Percentiles rank a stretch among this genome's conserved stretches.
These are phyloP conservation scores for Penicillium malachiteum DNA, from an alignment of 495 filamentous ascomycete genomes.

Conservation along the genomic window DNA sequence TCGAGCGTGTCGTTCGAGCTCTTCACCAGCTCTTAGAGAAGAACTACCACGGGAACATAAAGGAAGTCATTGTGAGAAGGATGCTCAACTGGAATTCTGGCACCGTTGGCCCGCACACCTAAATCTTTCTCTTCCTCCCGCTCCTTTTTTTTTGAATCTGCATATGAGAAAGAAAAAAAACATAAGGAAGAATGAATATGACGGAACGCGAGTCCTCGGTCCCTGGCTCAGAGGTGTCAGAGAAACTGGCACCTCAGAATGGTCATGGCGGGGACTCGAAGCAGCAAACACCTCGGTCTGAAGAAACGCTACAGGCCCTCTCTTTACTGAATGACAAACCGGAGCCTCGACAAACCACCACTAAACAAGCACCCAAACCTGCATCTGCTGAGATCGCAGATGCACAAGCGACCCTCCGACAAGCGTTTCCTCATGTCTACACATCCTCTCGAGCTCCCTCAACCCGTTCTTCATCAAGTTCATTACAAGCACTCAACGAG, in stretches of 20 bases:
- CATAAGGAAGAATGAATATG: slow-evolving; percentile 30
- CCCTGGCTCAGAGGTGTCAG: slow-evolving; percentile 32
- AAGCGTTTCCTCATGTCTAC: slow-evolving; percentile 40
- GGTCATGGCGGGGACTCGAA: slow-evolving; percentile 25
- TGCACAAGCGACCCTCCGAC: slow-evolving; percentile 37
- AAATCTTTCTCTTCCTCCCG: slow-evolving; percentile 1
- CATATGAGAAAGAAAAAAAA: not conserved
- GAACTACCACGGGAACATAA: slow-evolving; percentile 2
- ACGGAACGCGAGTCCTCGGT: slow-evolving; percentile 34
- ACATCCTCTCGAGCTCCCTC: slow-evolving; percentile 41
- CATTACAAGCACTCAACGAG: slow-evolving; percentile 47
- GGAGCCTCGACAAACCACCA: slow-evolving; percentile 23
- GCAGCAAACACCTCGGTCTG: slow-evolving; percentile 19
- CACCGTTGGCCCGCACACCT: slow-evolving; percentile 19
- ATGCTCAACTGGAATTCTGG: slow-evolving; percentile 26
- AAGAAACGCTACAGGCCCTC: slow-evolving; percentile 25
- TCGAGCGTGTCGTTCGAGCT: slow-evolving; percentile 32
- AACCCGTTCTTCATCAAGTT: slow-evolving; percentile 46
- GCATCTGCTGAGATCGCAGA: slow-evolving; percentile 28
- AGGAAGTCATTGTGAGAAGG: slow-evolving; percentile 9
- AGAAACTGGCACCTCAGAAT: slow-evolving; percentile 27
- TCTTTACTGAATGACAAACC: slow-evolving; percentile 23
- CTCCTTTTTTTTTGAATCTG: not conserved
- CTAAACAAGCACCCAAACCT: slow-evolving; percentile 31
- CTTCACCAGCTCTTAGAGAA: slow-evolving; percentile 30